phyloP scores from a whole-genome alignment of 768 basidiomycete genomes.

The Amyloporia xantha region DNA sequence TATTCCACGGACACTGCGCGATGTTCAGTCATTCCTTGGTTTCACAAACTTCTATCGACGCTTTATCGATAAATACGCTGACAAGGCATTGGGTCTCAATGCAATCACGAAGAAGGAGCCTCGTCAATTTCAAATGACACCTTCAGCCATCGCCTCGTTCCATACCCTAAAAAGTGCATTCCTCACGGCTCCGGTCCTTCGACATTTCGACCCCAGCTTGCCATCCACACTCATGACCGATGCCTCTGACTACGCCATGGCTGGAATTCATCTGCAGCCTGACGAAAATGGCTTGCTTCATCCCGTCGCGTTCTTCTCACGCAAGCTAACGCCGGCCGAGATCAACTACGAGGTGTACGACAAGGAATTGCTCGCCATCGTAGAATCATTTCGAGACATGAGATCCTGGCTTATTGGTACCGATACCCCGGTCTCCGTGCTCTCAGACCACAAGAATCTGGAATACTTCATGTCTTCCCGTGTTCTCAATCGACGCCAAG shows the following conservation, averaged over 20 bases:
- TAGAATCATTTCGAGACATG: constrained; percentile 32
- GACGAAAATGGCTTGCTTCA: constrained; percentile 19
- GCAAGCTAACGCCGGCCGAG: constrained; percentile 27
- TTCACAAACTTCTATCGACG: constrained; percentile 27
- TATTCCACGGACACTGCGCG: constrained; percentile 13
- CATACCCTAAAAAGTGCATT: constrained; percentile 22
- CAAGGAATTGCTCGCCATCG: constrained; percentile 42
- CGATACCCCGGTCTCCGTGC: constrained; percentile 14
- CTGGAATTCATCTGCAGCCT: constrained; percentile 11
- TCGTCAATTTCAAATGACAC: neutral
- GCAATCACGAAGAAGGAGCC: constrained; percentile 22
- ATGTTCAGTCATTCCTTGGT: constrained; percentile 26
- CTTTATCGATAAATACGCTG: constrained; percentile 28
- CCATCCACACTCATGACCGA: constrained; percentile 16
- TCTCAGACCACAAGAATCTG: constrained; percentile 29
- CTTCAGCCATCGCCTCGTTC: constrained; percentile 20
- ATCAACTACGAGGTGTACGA: constrained; percentile 41
- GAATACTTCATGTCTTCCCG: constrained; percentile 35
- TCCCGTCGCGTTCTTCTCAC: constrained; percentile 35
- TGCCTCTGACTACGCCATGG: constrained; percentile 16
- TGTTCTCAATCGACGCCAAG: constrained; percentile 36
- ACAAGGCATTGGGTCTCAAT: constrained; percentile 14
- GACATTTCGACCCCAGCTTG: constrained; percentile 11
- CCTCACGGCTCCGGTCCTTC: constrained; percentile 14
- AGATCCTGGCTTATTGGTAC: constrained; percentile 23